Evolutionary conservation across 805 yeast species (phyloP).

Genomic region (Cephaloascus fragrans): DNA sequence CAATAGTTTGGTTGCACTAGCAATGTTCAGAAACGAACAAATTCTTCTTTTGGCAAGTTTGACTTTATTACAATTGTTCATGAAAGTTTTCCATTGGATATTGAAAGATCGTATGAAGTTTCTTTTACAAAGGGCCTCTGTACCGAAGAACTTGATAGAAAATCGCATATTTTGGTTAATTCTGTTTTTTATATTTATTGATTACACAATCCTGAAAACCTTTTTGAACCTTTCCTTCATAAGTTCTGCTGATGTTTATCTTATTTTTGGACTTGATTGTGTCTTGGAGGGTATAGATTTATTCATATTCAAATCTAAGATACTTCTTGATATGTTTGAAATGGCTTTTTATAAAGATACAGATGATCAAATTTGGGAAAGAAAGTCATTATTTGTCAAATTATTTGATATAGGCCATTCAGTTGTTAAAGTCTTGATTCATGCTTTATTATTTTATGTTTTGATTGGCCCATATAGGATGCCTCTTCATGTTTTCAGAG

Average conservation of each 20-base stretch:
- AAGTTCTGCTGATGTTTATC: constrained; percentile 43
- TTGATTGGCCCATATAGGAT: constrained; percentile 25
- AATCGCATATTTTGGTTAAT: constrained; percentile 36
- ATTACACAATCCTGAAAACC: constrained; percentile 40
- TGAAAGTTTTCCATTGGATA: constrained; percentile 74
- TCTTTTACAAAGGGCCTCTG: constrained; percentile 18
- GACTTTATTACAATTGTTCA: constrained; percentile 29
- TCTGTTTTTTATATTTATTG: constrained; percentile 33
- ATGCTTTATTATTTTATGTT: constrained; percentile 34
- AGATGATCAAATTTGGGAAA: constrained; percentile 68
- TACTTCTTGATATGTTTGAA: constrained; percentile 47
- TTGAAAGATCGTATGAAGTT: constrained; percentile 42
- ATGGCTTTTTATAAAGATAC: constrained; percentile 32
- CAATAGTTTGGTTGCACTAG: constrained; percentile 47
- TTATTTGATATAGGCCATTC: constrained; percentile 44
- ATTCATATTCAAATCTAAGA: constrained; percentile 34
- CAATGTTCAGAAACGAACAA: constrained; percentile 41
- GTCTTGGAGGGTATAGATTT: constrained; percentile 52
- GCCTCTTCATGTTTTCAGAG: constrained; percentile 19
- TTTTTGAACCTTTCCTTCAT: constrained; percentile 49
- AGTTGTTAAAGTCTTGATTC: constrained; percentile 33
- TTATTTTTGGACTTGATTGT: constrained; percentile 71
- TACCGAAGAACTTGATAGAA: constrained; percentile 17
- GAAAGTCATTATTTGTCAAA: constrained; percentile 50
- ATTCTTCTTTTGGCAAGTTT: constrained; percentile 29